phyloP scores from a whole-genome alignment of 306 rosid species.

The Malus orientalis region DNA sequence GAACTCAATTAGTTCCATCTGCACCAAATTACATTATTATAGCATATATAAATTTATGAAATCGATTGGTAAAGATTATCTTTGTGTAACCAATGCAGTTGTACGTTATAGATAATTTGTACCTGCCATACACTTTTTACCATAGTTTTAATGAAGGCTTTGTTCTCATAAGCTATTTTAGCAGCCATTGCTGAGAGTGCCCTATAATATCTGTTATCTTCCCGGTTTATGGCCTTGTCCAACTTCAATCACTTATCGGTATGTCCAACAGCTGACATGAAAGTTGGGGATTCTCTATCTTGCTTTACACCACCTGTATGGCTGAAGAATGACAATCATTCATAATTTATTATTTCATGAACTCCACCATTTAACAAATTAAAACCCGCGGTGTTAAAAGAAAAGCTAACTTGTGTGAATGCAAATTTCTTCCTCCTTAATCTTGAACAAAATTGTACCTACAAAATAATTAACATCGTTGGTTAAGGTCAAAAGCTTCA shows the following conservation, averaged over 20 bases:
- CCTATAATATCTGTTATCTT: neutral
- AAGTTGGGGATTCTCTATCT: neutral
- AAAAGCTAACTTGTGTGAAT: no score
- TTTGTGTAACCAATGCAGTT: neutral
- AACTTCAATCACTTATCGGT: constrained; percentile 5
- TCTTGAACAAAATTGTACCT: no score
- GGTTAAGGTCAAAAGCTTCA: no score
- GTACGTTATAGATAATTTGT: neutral
- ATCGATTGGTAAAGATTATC: neutral
- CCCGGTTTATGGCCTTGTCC: neutral
- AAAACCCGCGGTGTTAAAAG: neutral
- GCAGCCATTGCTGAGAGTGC: constrained; percentile 16
- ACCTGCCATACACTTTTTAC: constrained; percentile 14
- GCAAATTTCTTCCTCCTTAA: no score
- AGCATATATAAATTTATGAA: neutral
- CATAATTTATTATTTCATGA: neutral
- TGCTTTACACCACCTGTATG: neutral
- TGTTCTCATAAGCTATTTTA: constrained; percentile 16
- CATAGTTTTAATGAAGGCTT: neutral
- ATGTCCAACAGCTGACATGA: constrained; percentile 1
- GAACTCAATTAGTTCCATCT: constrained; percentile 47
- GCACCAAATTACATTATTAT: neutral
- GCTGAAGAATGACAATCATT: no score
- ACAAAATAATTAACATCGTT: no score
- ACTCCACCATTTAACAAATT: neutral